Evolutionary conservation across 495 filamentous ascomycete genomes (phyloP), one percentile per base, ranked within the genome.

Genomic region (Penicillium atrosanguineum): DNA sequence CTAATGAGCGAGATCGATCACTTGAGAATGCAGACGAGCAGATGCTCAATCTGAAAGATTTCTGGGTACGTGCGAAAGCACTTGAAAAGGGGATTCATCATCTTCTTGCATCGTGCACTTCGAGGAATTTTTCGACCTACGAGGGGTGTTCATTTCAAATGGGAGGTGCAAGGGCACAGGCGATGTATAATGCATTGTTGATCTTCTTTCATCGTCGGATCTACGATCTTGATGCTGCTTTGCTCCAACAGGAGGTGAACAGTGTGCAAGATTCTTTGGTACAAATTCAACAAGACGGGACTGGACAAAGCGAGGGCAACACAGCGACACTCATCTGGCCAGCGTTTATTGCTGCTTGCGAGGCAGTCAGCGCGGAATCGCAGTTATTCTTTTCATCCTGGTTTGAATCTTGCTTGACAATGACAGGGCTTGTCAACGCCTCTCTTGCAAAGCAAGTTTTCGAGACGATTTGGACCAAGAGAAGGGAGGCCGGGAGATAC

Each of bases 161-260:
- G 12, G 44, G 8, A 9, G 52, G 44, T 19, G 14, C 40, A 12
- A 45, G 55, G 20, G 44, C 53, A 1, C 52, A 59, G 36, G 53
- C 53, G 15, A 62, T 62, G 62, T 62, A 60, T 25, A 62, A 41
- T 8, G 59, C 59, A 0, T 34, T 65, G 3, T 47, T 53, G 6
- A 59, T 65, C 15, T 60, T 57, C 45, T 62, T 65, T 18, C 52
- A 65, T 44, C 62, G 59, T 4, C 47, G 56, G 9, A 51, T 65
- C 39, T 57, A 62, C 12, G 59, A 65, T 21, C 47, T 62, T n/a
- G 59, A 65, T 46, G 52, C 50, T 14, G 23, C 14, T 2, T 42
- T 65, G 38, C 38, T 65, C 7, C 59, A 62, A 14, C 19, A 20
- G n/a, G 47, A 65, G 11, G 62, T 65, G 0, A 20, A 38, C 23